These are phyloP conservation scores for Pseudogymnoascus sp. DNA, from an alignment of 2,329 filamentous ascomycete genomes.

Conservation along the genomic window DNA sequence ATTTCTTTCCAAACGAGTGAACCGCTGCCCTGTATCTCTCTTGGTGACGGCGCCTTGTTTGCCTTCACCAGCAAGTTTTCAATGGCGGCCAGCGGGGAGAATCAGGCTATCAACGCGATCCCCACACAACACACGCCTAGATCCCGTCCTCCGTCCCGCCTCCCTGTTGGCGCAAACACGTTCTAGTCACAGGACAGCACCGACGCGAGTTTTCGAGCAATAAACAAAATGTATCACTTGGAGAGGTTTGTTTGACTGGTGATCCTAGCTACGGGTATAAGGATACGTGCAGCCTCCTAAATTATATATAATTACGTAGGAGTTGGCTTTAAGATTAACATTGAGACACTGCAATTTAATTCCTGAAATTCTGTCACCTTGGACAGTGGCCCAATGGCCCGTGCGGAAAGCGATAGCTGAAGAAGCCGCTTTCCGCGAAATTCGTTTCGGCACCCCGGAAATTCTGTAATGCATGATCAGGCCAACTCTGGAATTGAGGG, in stretches of 20 bases:
- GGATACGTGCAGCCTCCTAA: slow-evolving; percentile 3
- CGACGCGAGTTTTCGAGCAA: neutral
- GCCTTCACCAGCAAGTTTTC: neutral
- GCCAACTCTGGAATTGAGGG: neutral
- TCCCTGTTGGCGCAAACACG: slow-evolving; percentile 1
- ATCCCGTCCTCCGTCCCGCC: slow-evolving; percentile 4
- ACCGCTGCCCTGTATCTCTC: neutral
- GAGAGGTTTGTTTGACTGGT: neutral
- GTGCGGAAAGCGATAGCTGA: neutral
- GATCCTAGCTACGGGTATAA: neutral
- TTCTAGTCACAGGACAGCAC: neutral
- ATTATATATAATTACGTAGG: slow-evolving; percentile 2
- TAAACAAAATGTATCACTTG: neutral
- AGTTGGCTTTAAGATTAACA: slow-evolving; percentile 5
- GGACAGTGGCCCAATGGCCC: neutral
- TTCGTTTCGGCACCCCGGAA: neutral
- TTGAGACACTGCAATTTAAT: slow-evolving; percentile 8
- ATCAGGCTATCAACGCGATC: slow-evolving; percentile 1
- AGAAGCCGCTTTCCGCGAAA: slow-evolving; percentile 3
- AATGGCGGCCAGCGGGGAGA: neutral
- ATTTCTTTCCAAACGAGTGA: slow-evolving; percentile 2
- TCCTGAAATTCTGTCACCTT: slow-evolving; percentile 6
- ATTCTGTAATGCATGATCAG: neutral
- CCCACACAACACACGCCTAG: slow-evolving; percentile 1
- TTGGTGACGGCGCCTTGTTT: slow-evolving; percentile 1